A percentile compares a stretch with the other conserved stretches of the same genome.
These are phyloP conservation scores for Otatea glauca DNA, from an alignment of 176 grass and related monocot species.

Conservation along the genomic window DNA sequence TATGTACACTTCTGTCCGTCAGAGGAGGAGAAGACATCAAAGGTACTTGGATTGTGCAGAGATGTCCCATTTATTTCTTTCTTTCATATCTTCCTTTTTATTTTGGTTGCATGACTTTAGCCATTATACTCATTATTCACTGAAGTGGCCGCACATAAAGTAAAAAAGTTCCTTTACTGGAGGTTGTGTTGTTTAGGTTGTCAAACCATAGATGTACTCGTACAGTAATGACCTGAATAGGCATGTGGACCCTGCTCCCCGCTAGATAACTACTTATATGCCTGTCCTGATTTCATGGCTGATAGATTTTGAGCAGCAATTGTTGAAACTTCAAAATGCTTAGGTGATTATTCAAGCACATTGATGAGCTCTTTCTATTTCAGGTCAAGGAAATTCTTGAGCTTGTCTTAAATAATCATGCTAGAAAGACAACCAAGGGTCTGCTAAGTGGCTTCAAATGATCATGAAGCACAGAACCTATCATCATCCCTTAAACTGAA, in stretches of 20 bases:
- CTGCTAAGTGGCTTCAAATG: slow-evolving; percentile 54
- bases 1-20: slow-evolving; percentile 53
- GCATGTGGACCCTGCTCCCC: background rate
- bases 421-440: slow-evolving; percentile 53
- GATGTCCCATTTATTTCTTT: background rate
- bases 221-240: background rate
- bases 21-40: slow-evolving; percentile 54
- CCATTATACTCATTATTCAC: background rate
- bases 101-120: background rate
- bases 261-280: background rate
- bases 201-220: background rate
- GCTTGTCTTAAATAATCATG: slow-evolving; percentile 38
- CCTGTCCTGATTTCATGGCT: background rate
- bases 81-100: background rate
- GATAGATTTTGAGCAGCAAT: slow-evolving; percentile 24
- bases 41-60: slow-evolving; percentile 52
- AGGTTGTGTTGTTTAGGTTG: slow-evolving; percentile 19
- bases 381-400: slow-evolving; percentile 77
- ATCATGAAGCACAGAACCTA: slow-evolving; percentile 43
- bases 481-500: slow-evolving; percentile 47
- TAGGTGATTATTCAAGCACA: background rate
- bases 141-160: background rate
- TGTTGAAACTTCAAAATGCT: slow-evolving; percentile 18
- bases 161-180: slow-evolving; percentile 6
- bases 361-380: slow-evolving; percentile 28